A percentile compares a stretch with the other conserved stretches of the same genome.
Conservation (phyloP, 2,329 filamentous ascomycete genomes). For the Falciphora oryzae region DNA sequence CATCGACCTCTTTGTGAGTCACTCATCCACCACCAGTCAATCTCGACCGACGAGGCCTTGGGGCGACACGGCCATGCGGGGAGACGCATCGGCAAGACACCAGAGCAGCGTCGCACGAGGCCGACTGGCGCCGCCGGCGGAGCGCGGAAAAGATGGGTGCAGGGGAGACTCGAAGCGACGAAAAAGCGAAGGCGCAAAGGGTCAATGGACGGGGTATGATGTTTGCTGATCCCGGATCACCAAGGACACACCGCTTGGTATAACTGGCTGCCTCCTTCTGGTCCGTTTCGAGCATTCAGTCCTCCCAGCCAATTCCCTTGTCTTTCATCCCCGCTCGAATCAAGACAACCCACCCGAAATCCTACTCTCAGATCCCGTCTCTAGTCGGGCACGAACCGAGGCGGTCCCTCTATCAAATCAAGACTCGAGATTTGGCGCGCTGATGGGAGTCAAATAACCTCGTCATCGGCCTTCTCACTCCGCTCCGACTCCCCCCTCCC, state of each 20-base stretch:
- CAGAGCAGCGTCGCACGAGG: slow-evolving; percentile 4
- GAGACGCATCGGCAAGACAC: slow-evolving; percentile 8
- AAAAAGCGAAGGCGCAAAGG: not conserved
- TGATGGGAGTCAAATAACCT: slow-evolving; percentile 5
- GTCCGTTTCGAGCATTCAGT: slow-evolving; percentile 5
- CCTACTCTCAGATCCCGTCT: not conserved
- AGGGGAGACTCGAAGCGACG: not conserved
- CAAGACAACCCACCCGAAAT: not conserved
- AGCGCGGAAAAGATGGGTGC: slow-evolving; percentile 2
- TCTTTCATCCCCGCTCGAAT: slow-evolving; percentile 7
- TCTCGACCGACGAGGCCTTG: slow-evolving; percentile 16
- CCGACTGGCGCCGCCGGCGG: not conserved
- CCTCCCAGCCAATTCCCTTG: slow-evolving; percentile 1
- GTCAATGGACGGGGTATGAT: not conserved
- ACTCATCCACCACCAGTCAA: slow-evolving; percentile 24
- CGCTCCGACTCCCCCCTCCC: not conserved
- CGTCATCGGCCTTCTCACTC: slow-evolving; percentile 4
- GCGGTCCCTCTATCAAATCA: slow-evolving; percentile 6
- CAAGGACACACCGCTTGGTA: slow-evolving; percentile 10
- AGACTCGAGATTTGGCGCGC: slow-evolving; percentile 3
- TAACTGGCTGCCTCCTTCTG: slow-evolving; percentile 14
- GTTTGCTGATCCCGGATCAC: slow-evolving; percentile 4
- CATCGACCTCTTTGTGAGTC: slow-evolving; percentile 20
- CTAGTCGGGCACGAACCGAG: not conserved
- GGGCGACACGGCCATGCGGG: slow-evolving; percentile 20